Conservation (phyloP, 2,329 filamentous ascomycete genomes). For the Verticillium isaacii region DNA sequence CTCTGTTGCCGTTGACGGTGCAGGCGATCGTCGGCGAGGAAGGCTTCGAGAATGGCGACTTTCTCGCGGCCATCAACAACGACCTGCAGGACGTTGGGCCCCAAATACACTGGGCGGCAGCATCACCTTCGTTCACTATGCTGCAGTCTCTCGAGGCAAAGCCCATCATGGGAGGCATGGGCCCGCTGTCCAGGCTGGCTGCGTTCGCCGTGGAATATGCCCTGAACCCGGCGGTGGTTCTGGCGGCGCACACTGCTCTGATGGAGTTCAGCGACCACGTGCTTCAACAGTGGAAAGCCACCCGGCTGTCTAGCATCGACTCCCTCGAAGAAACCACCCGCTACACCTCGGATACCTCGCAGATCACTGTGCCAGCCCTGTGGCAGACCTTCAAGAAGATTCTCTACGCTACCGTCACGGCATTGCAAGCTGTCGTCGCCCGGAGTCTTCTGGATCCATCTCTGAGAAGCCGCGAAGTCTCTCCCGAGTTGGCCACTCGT, state of each 20-base stretch:
- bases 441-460: constrained; percentile 50
- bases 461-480: constrained; percentile 39
- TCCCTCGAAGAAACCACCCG: constrained; percentile 57
- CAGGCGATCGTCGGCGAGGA: constrained; percentile 65
- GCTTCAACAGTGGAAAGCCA: constrained; percentile 68
- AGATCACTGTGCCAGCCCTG: constrained; percentile 63
- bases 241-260: constrained; percentile 56
- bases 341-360: constrained; percentile 60
- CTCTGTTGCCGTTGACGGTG: constrained; percentile 65
- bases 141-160: constrained; percentile 54
- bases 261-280: constrained; percentile 62
- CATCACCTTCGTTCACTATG: constrained; percentile 54
- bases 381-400: constrained; percentile 73
- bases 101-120: constrained; percentile 60
- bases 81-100: constrained; percentile 55
- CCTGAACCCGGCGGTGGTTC: constrained; percentile 34
- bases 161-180: constrained; percentile 62
- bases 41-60: constrained; percentile 72
- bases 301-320: constrained; percentile 70
- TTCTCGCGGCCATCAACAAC: constrained; percentile 63
- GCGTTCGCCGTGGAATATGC: constrained; percentile 59
- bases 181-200: constrained; percentile 60
- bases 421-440: constrained; percentile 69
- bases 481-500: constrained; percentile 64
- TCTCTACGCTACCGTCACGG: constrained; percentile 69